Base-by-base conservation (phyloP, 495 filamentous ascomycete species). In the Oidiodendron maius region DNA sequence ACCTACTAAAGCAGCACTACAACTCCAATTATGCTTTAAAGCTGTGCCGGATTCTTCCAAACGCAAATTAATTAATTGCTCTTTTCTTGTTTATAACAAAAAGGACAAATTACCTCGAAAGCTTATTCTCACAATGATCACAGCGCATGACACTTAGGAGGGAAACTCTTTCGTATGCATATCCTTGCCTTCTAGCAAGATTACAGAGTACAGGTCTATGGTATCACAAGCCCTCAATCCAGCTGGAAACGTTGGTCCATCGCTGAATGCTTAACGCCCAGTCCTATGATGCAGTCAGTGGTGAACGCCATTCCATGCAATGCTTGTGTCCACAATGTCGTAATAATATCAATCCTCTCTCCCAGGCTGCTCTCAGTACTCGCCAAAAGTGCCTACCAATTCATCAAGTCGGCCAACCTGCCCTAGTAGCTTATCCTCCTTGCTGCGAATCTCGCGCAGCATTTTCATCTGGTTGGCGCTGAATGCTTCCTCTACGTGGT, bases 361-460 rank as follows among this genome's bases (percentile, higher is more conserved):
- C 30, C 48, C 35, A 41, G 15, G 20, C 37, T 59, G n/a, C n/a
- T n/a, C n/a, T n/a, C n/a, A 62, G 44, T 51, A 96, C 66, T 99
- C 93, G 46, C 86, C 72, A 52, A 97, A 74, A 16, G 91, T 70
- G 24, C 83, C 82, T 26, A 97, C 81, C 59, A 94, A 67, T 41
- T 93, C 85, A 71, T 99, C 93, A 56, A 93, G 68, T 45, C 89
- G 74, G 50, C 71, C 74, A 3, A 96, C 68, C 61, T 95, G 87
- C 0, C 78, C 80, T 43, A 93, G 68, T 22, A 97, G 63, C 64
- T 78, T 76, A 57, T 84, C 82, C 67, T 97, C 89, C 47, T 77
- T 75, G 15, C 76, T 75, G 44, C 71, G 73, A 76, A 89, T 95
- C 44, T 74, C 70, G 22, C 76, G 64, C 49, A 95, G 73, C 51